A percentile compares a stretch with the other conserved stretches of the same genome.
Conservation (phyloP, 2,329 filamentous ascomycete species). For the Penicillium polonicum region DNA sequence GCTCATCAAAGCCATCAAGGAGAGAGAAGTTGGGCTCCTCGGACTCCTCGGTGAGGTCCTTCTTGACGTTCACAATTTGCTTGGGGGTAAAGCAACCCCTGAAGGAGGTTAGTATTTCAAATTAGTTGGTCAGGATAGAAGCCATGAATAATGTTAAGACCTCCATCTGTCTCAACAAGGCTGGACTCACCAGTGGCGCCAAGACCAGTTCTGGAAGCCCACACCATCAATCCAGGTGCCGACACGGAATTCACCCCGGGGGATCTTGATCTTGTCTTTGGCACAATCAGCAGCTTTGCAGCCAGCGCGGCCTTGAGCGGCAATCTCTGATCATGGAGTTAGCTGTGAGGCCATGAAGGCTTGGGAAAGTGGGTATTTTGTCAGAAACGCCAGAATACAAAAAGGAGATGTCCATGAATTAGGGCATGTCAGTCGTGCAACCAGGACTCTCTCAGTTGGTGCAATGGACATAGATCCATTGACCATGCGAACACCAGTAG, state of each 20-base stretch:
- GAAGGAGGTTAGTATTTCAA: not conserved
- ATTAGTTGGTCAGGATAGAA: not conserved
- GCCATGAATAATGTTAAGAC: not conserved
- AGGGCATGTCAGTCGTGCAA: not conserved
- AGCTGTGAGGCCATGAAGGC: conserved; percentile 5
- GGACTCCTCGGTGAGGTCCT: conserved; percentile 33
- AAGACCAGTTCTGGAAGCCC: conserved; percentile 65
- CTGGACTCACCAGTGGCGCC: conserved; percentile 78
- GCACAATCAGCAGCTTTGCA: conserved; percentile 77
- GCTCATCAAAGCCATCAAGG: conserved; percentile 79
- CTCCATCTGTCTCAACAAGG: not conserved
- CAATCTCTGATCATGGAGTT: conserved; percentile 57
- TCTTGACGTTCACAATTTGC: conserved; percentile 63
- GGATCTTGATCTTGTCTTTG: conserved; percentile 65
- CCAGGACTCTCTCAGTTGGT: not conserved
- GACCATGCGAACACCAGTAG: not conserved
- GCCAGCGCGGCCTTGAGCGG: conserved; percentile 67
- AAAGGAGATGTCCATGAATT: not conserved
- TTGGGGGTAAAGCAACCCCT: conserved; percentile 88
- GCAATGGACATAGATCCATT: not conserved
- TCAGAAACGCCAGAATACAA: not conserved
- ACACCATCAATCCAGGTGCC: conserved; percentile 68
- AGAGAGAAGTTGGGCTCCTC: conserved; percentile 60
- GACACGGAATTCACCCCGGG: conserved; percentile 75
- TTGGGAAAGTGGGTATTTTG: too few species aligned